A percentile compares a stretch with the other conserved stretches of the same genome.
These are phyloP conservation scores for Cutaneotrichosporon sp. DNA, from an alignment of 1,284 basidiomycete species.

Conservation along the genomic window DNA sequence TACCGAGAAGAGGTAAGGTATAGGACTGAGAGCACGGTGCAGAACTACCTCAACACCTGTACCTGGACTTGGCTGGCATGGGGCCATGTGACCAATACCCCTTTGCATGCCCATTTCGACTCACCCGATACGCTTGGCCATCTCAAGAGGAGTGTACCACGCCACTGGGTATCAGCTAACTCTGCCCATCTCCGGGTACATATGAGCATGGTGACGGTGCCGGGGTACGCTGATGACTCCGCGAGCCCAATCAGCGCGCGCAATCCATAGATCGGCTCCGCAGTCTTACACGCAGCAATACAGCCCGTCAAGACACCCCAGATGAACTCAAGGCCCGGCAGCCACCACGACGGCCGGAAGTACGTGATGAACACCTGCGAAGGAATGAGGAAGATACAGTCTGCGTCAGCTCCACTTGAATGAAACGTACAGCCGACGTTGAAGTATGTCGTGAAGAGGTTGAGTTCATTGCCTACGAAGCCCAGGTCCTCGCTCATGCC, in stretches of 20 bases:
- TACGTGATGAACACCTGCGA: slow-evolving; percentile 31
- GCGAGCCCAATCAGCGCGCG: slow-evolving; percentile 33
- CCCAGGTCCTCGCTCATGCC: slow-evolving; percentile 76
- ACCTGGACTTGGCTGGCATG: neutral
- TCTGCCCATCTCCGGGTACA: neutral
- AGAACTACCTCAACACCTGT: neutral
- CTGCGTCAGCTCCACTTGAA: slow-evolving; percentile 11
- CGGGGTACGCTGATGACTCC: slow-evolving; percentile 33
- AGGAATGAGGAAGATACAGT: slow-evolving; percentile 35
- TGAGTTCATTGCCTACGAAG: slow-evolving; percentile 68
- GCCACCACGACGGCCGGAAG: slow-evolving; percentile 27
- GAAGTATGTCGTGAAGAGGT: slow-evolving; percentile 52
- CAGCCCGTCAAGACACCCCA: slow-evolving; percentile 34
- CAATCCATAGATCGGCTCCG: slow-evolving; percentile 32
- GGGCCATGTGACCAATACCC: neutral
- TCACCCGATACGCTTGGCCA: slow-evolving; percentile 28
- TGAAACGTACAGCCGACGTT: slow-evolving; percentile 31
- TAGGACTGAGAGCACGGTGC: no score
- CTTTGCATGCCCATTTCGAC: neutral
- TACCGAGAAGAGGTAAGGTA: no score
- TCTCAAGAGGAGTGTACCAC: slow-evolving; percentile 33
- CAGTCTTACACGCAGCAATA: slow-evolving; percentile 30
- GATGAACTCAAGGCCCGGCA: slow-evolving; percentile 28
- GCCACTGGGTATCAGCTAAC: slow-evolving; percentile 22
- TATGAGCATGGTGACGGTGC: slow-evolving; percentile 30